Evolutionary conservation across 176 grass and related monocot genomes (phyloP), one percentile per base, ranked within the genome.

Genomic region (Coix lacrymajobi): DNA sequence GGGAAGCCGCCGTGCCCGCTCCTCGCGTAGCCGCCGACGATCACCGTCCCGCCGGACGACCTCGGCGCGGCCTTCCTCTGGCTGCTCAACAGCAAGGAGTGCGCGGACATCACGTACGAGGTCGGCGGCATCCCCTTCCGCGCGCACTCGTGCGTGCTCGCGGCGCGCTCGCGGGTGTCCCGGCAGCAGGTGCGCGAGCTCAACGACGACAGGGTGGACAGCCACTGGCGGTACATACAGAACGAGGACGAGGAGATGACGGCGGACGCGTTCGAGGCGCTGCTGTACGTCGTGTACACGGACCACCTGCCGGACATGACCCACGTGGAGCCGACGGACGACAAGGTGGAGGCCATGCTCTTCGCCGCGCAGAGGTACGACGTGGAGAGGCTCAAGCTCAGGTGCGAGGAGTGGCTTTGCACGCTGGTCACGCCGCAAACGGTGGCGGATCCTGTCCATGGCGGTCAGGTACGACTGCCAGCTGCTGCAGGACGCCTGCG

Each of bases 211-310:
- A 30, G 9, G 19, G 11, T 11, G 17, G 10, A 33, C 19, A 2
- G 13, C 48, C 17, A 22, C 0, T 80, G 78, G 78, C 6, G 64
- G 45, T 11, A 37, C 78, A 7, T 56, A 56, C 52, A 49, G 19
- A 34, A 67, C 22, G 64, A 80, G 30, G 28, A 22, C 20, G 39
- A 45, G 60, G 30, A 48, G 19, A 16, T 80, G 63, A 14, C 78
- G 45, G 31, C 78, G 10, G 11, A 19, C 7, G 78, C 78, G 45
- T 80, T 80, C 44, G 78, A 80, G 63, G 64, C 45, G 63, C 78
- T 80, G 78, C 63, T 80, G 8, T n/a, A 80, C 78, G 64, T 80
- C 30, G 63, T 49, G 30, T 80, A 80, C 63, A 54, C 78, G 31
- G 78, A 80, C 78, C 12, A 33, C 16, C 77, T 79, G 40, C 61